These are phyloP conservation scores for Phytophthora kernoviae DNA, from an alignment of 352 stramenopile genomes.

Conservation along the genomic window DNA sequence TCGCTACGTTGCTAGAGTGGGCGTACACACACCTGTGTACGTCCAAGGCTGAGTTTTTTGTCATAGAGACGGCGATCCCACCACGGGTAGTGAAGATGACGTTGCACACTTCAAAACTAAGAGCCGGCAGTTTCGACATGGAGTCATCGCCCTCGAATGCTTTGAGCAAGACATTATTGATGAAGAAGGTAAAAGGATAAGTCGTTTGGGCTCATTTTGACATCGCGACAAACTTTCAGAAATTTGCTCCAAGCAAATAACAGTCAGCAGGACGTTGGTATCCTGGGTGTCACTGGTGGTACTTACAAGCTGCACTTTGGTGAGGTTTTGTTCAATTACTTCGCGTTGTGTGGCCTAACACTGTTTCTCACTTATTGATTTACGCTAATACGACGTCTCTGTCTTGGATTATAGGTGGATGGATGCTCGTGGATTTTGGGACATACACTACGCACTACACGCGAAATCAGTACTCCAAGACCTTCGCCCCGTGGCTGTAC, in stretches of 20 bases:
- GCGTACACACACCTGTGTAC: constrained; percentile 4
- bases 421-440: constrained; percentile 29
- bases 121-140: constrained; percentile 7
- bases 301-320: constrained; percentile 30
- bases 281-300: constrained; percentile 11
- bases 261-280: background rate
- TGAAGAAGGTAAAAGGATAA: constrained; percentile 3
- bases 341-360: too few species aligned
- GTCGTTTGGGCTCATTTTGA: constrained; percentile 3
- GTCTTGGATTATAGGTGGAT: constrained; percentile 16
- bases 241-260: background rate
- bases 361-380: too few species aligned
- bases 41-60: constrained; percentile 8
- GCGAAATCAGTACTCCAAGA: constrained; percentile 21
- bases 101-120: background rate
- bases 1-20: constrained; percentile 15
- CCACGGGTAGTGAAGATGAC: background rate
- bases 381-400: too few species aligned
- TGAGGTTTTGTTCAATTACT: constrained; percentile 1
- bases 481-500: constrained; percentile 24
- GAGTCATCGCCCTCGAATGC: background rate
- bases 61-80: background rate
- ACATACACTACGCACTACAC: constrained; percentile 25
- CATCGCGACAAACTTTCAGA: background rate
- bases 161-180: constrained; percentile 7